Percentiles rank a stretch among this genome's conserved stretches.
Conservation (phyloP, 768 basidiomycete genomes). For the Lanmaoa rubissima region DNA sequence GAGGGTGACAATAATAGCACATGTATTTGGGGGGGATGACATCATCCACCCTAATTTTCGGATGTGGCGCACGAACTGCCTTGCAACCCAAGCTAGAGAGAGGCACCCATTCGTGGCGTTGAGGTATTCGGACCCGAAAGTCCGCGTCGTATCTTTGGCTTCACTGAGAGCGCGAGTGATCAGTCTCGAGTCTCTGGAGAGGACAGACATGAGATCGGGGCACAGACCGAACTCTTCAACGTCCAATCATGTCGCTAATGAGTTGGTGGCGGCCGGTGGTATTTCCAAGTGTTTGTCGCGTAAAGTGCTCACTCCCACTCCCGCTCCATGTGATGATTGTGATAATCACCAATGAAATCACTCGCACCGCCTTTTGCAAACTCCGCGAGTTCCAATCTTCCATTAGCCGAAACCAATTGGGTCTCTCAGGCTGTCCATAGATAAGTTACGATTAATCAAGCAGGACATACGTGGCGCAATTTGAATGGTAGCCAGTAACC, state of each 20-base stretch:
- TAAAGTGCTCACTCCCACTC: conserved; percentile 1
- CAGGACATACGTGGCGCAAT: too few relatives aligned
- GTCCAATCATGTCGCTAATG: neutral
- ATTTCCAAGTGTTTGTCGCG: neutral
- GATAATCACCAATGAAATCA: neutral
- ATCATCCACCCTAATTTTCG: conserved; percentile 17
- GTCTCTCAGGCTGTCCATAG: too few relatives aligned
- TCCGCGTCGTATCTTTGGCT: neutral
- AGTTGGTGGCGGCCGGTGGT: neutral
- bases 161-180: neutral
- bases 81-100: neutral
- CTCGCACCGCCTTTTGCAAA: neutral
- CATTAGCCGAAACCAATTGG: too few relatives aligned
- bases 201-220: neutral
- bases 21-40: conserved; percentile 14
- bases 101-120: too few relatives aligned
- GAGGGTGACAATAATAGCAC: neutral
- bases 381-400: neutral
- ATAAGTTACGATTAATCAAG: too few relatives aligned
- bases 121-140: neutral
- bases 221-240: neutral
- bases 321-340: conserved; percentile 1
- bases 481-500: too few relatives aligned
- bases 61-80: neutral
- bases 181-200: neutral